Evolutionary conservation across 306 rosid species (phyloP).

Genomic region (Rosa lucieae): DNA sequence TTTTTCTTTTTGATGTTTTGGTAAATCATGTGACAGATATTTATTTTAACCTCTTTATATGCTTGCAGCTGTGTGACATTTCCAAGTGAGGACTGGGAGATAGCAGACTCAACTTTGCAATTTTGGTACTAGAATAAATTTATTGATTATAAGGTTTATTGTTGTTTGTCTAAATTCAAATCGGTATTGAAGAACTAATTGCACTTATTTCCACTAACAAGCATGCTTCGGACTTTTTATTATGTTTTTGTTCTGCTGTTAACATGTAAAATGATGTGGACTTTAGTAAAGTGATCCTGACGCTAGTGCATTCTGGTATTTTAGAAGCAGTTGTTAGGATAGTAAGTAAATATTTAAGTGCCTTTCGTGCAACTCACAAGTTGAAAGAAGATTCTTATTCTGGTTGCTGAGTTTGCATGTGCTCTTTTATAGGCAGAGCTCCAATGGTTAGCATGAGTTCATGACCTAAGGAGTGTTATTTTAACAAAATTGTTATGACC

Average conservation of each 20-base stretch:
- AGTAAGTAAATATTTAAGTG: not conserved
- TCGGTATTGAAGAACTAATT: not conserved
- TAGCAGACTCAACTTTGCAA: constrained; percentile 88
- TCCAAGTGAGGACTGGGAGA: constrained; percentile 97
- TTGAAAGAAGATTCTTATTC: not conserved
- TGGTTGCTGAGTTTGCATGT: not conserved
- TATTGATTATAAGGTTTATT: not conserved
- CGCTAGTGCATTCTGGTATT: not conserved
- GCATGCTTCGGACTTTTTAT: constrained; percentile 3
- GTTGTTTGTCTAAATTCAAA: constrained; percentile 1
- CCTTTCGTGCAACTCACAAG: not conserved
- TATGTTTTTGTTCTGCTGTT: not conserved
- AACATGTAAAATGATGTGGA: not conserved
- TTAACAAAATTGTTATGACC: too few relatives aligned
- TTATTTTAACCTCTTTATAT: constrained; percentile 23
- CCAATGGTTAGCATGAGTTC: not conserved
- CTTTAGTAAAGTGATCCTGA: not conserved
- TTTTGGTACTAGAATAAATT: constrained; percentile 62
- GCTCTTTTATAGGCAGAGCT: not conserved
- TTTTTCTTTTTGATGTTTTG: not conserved
- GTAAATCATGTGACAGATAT: not conserved
- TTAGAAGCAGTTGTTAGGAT: not conserved
- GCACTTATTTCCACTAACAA: not conserved
- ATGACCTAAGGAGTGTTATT: not conserved
- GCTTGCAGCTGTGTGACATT: constrained; percentile 86